A percentile compares a stretch with the other conserved stretches of the same genome.
Conservation (phyloP, 805 yeast genomes). For the Starmerella davenportii region DNA sequence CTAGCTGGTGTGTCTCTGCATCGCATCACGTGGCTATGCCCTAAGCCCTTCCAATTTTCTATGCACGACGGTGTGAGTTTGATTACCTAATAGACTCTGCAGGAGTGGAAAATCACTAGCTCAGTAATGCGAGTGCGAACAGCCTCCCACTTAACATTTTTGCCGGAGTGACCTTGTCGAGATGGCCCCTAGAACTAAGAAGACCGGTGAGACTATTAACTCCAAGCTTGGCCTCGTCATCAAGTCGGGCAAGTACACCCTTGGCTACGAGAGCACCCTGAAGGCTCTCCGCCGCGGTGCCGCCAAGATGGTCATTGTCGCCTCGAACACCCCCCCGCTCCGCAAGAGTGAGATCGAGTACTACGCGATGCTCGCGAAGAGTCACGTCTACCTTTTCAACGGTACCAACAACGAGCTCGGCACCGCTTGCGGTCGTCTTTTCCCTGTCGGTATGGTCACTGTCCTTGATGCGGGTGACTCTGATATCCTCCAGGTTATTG, state of each 20-base stretch:
- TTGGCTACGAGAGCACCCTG: constrained; percentile 97
- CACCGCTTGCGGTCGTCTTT: constrained; percentile 99
- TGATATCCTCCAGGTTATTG: constrained; percentile 52
- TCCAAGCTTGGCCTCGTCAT: constrained; percentile 93
- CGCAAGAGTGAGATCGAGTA: constrained; percentile 99
- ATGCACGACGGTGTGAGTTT: background rate
- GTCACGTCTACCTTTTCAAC: constrained; percentile 94
- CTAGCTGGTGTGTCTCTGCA: background rate
- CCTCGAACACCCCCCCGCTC: constrained; percentile 98
- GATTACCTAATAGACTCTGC: too few species aligned
- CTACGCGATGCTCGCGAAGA: constrained; percentile 99
- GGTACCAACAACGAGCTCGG: constrained; percentile 99
- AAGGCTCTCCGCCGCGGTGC: constrained; percentile 97
- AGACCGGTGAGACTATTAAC: constrained; percentile 85
- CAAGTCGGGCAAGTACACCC: constrained; percentile 99
- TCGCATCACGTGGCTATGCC: background rate
- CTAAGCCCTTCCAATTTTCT: background rate
- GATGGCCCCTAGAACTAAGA: constrained; percentile 98
- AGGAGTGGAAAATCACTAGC: too few species aligned
- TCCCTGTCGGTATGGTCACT: constrained; percentile 97
- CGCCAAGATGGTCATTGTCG: constrained; percentile 94
- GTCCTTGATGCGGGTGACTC: constrained; percentile 99
- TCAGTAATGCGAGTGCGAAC: too few species aligned
- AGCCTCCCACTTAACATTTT: too few species aligned
- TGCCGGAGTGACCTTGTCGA: constrained; percentile 90